A percentile compares a stretch with the other conserved stretches of the same genome.
These are phyloP conservation scores for Lepidium aucheri DNA, from an alignment of 345 rosid species.

Conservation along the genomic window DNA sequence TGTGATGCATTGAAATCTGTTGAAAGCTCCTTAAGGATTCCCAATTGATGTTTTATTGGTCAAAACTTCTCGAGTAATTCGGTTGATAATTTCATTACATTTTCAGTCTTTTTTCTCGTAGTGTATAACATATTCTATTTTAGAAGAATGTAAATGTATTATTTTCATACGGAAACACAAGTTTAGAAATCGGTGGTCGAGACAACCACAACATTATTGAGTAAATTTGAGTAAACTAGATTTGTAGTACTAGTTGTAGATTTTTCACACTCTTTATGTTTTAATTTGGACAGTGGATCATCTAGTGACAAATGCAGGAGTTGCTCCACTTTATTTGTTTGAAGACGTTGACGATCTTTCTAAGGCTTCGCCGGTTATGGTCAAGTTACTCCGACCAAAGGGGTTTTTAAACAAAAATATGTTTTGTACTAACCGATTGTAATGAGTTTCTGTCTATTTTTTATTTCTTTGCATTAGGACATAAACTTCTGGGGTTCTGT, in stretches of 20 bases:
- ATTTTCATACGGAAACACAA: no score
- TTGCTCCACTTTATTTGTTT: conserved; percentile 37
- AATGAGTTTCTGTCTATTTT: not conserved
- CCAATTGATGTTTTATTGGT: no score
- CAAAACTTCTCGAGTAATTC: no score
- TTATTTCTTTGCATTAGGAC: conserved; percentile 21
- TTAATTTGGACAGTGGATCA: conserved; percentile 48
- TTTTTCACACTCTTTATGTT: not conserved
- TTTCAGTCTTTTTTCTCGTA: no score
- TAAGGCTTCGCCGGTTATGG: conserved; percentile 38
- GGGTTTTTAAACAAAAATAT: not conserved
- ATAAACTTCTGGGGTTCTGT: conserved; percentile 53
- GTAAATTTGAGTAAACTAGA: no score
- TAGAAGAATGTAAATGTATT: no score
- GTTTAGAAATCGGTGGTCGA: no score
- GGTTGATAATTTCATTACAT: no score
- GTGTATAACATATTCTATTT: no score
- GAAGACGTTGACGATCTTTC: conserved; percentile 43
- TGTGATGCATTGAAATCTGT: no score
- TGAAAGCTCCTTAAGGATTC: no score
- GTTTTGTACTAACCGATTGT: not conserved
- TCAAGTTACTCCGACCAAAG: conserved; percentile 10
- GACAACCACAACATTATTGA: no score
- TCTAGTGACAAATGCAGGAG: conserved; percentile 56
- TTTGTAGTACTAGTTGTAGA: not conserved